A percentile compares a stretch with the other conserved stretches of the same genome.
phyloP scores from a whole-genome alignment of 352 stramenopile genomes.

The Plasmopara muralis region DNA sequence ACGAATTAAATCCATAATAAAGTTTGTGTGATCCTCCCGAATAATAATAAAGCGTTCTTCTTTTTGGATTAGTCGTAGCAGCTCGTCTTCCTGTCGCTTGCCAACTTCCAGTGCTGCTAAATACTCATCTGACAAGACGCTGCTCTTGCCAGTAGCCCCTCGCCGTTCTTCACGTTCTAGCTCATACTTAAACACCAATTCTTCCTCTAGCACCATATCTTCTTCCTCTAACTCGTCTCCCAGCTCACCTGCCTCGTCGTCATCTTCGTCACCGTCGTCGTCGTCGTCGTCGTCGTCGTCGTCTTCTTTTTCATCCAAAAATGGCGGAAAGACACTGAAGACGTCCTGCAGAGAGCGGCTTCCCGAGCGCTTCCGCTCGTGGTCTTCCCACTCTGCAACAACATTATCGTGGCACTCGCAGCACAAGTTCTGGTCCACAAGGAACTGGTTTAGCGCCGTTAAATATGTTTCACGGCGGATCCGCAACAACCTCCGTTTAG shows the following conservation, averaged over 20 bases:
- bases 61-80: slow-evolving; percentile 69
- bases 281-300: slow-evolving; percentile 59
- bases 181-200: slow-evolving; percentile 72
- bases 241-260: slow-evolving; percentile 34
- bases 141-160: slow-evolving; percentile 13
- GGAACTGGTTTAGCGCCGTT: slow-evolving; percentile 60
- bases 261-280: slow-evolving; percentile 44
- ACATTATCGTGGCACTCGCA: slow-evolving; percentile 83
- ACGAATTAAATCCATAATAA: slow-evolving; percentile 76
- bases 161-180: slow-evolving; percentile 41
- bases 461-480: slow-evolving; percentile 70
- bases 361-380: slow-evolving; percentile 55
- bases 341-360: slow-evolving; percentile 67
- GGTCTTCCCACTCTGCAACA: slow-evolving; percentile 74
- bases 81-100: slow-evolving; percentile 59
- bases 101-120: slow-evolving; percentile 54
- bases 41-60: slow-evolving; percentile 83
- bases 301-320: slow-evolving; percentile 61
- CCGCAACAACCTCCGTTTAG: slow-evolving; percentile 58
- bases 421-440: slow-evolving; percentile 72
- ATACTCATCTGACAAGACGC: slow-evolving; percentile 57
- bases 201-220: slow-evolving; percentile 42
- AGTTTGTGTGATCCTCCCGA: slow-evolving; percentile 69
- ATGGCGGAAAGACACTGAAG: slow-evolving; percentile 71
- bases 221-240: slow-evolving; percentile 42